These are phyloP conservation scores for Fusarium albidum DNA, from an alignment of 2,329 filamentous ascomycete genomes.

Conservation along the genomic window DNA sequence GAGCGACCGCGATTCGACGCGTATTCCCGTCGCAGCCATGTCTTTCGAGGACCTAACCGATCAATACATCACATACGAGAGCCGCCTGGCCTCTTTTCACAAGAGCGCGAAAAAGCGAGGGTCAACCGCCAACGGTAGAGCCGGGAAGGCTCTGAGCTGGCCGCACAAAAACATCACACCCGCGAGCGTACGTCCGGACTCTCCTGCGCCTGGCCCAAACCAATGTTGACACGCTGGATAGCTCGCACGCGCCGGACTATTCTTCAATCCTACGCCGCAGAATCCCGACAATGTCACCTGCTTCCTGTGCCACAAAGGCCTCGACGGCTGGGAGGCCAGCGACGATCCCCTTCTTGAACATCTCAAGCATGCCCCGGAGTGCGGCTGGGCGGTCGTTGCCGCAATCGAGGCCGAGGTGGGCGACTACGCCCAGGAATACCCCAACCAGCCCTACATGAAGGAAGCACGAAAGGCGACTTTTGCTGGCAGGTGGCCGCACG, in stretches of 20 bases:
- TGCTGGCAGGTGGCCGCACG: slow-evolving; percentile 85
- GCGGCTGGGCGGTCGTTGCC: slow-evolving; percentile 84
- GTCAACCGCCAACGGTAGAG: slow-evolving; percentile 65
- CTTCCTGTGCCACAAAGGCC: slow-evolving; percentile 82
- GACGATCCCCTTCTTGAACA: slow-evolving; percentile 89
- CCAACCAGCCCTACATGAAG: slow-evolving; percentile 73
- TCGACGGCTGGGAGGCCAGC: slow-evolving; percentile 91
- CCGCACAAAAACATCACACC: slow-evolving; percentile 65
- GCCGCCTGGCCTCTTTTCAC: slow-evolving; percentile 83
- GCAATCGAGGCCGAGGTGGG: slow-evolving; percentile 68
- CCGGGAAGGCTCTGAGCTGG: slow-evolving; percentile 72
- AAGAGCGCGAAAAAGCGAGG: slow-evolving; percentile 72
- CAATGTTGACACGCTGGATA: slow-evolving; percentile 50
- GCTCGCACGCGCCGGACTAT: slow-evolving; percentile 93
- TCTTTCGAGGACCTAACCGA: slow-evolving; percentile 50
- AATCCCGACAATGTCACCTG: slow-evolving; percentile 90
- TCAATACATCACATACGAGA: slow-evolving; percentile 70
- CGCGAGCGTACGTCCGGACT: slow-evolving; percentile 41
- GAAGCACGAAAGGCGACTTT: slow-evolving; percentile 87
- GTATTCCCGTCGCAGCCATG: slow-evolving; percentile 40
- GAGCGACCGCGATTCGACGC: slow-evolving; percentile 31
- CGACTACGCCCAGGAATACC: slow-evolving; percentile 75
- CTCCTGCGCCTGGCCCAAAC: slow-evolving; percentile 3
- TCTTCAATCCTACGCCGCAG: slow-evolving; percentile 77
- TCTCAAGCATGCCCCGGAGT: slow-evolving; percentile 80